phyloP scores from a whole-genome alignment of 1,139 yeast species.

The Candida sanyaensis region DNA sequence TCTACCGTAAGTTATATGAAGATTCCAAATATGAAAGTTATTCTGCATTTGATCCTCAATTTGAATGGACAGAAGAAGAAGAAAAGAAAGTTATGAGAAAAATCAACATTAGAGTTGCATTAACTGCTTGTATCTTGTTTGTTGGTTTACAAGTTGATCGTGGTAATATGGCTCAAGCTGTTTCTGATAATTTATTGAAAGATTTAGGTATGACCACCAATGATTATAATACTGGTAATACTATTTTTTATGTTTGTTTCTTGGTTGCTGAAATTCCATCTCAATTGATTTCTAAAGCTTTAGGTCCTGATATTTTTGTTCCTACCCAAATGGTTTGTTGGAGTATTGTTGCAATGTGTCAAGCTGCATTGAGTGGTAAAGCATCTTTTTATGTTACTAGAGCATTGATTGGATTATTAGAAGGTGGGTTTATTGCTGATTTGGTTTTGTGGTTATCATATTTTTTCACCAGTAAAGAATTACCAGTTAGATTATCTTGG shows the following conservation, averaged over 20 bases:
- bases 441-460: slow-evolving; percentile 28
- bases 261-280: slow-evolving; percentile 36
- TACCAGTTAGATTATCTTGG: slow-evolving; percentile 26
- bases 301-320: slow-evolving; percentile 35
- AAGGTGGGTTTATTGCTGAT: slow-evolving; percentile 37
- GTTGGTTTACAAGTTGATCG: slow-evolving; percentile 36
- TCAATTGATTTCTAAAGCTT: slow-evolving; percentile 30
- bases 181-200: slow-evolving; percentile 30
- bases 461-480: slow-evolving; percentile 29
- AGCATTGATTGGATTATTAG: slow-evolving; percentile 28
- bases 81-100: slow-evolving; percentile 28
- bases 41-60: slow-evolving; percentile 33
- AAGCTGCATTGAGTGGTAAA: slow-evolving; percentile 25
- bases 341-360: slow-evolving; percentile 32
- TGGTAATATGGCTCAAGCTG: slow-evolving; percentile 32
- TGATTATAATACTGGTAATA: slow-evolving; percentile 34
- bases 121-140: slow-evolving; percentile 32
- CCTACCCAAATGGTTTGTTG: slow-evolving; percentile 35
- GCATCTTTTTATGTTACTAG: slow-evolving; percentile 28
- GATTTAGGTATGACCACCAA: slow-evolving; percentile 30
- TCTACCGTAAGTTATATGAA: slow-evolving; percentile 14
- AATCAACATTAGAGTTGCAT: slow-evolving; percentile 28
- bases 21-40: slow-evolving; percentile 31
- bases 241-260: slow-evolving; percentile 29
- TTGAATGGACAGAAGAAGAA: slow-evolving; percentile 37